These are phyloP conservation scores for Crithidia brevicula DNA, from an alignment of 208 protist genomes.

Conservation along the genomic window DNA sequence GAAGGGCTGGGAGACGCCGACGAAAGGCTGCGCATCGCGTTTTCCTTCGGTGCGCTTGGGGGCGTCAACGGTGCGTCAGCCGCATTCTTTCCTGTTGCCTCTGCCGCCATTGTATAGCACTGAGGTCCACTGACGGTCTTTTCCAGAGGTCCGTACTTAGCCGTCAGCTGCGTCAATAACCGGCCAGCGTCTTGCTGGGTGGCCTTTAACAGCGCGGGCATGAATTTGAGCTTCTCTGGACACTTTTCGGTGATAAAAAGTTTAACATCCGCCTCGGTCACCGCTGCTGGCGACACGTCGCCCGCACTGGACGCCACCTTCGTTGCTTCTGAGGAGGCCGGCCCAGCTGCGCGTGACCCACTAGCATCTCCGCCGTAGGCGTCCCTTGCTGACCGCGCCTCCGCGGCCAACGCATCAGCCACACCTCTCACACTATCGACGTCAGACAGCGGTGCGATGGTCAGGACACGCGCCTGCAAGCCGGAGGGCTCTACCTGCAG, in stretches of 20 bases:
- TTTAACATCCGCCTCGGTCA: constrained; percentile 30
- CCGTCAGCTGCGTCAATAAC: constrained; percentile 47
- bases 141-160: constrained; percentile 58
- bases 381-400: not conserved
- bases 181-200: constrained; percentile 39
- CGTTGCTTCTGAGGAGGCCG: not conserved
- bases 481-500: constrained; percentile 31
- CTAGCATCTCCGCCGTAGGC: too few relatives aligned
- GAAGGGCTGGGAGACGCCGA: not conserved
- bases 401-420: constrained; percentile 1
- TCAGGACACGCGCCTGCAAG: constrained; percentile 35
- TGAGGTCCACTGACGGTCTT: not conserved
- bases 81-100: not conserved
- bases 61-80: not conserved
- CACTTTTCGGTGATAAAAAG: constrained; percentile 55
- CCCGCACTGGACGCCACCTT: not conserved
- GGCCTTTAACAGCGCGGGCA: constrained; percentile 53
- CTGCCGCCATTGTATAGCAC: not conserved
- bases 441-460: constrained; percentile 27
- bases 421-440: constrained; percentile 1
- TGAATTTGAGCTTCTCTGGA: constrained; percentile 65
- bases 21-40: not conserved
- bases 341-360: too few relatives aligned
- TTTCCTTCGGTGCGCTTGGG: not conserved
- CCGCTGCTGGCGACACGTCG: not conserved